A percentile compares a stretch with the other conserved stretches of the same genome.
Conservation (phyloP, 2,329 filamentous ascomycete genomes). For the Colletotrichum magnum region DNA sequence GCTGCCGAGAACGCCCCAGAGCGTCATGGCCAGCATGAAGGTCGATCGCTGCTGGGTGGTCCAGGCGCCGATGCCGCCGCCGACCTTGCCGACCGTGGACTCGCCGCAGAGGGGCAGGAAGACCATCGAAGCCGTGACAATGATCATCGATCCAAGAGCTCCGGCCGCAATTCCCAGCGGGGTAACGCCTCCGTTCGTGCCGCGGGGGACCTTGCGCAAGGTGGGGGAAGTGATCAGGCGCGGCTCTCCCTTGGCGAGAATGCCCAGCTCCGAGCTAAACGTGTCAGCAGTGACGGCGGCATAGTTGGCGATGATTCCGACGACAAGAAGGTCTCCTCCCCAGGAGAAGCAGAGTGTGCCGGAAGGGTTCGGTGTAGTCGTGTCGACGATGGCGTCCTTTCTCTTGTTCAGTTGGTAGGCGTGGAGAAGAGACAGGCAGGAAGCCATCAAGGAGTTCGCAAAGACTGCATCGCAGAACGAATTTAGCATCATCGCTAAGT, state of each 20-base stretch:
- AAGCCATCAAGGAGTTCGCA: slow-evolving; percentile 87
- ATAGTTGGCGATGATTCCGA: slow-evolving; percentile 85
- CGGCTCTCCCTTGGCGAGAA: slow-evolving; percentile 81
- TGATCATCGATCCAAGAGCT: slow-evolving; percentile 79
- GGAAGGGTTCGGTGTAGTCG: slow-evolving; percentile 48
- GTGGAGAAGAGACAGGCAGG: slow-evolving; percentile 72
- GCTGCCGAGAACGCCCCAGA: slow-evolving; percentile 84
- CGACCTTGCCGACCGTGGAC: slow-evolving; percentile 49
- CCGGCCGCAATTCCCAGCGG: slow-evolving; percentile 81
- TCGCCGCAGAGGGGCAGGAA: slow-evolving; percentile 78
- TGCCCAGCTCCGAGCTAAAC: slow-evolving; percentile 94
- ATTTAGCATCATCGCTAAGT: neutral
- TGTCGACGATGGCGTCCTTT: slow-evolving; percentile 54
- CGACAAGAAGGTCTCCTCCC: slow-evolving; percentile 73
- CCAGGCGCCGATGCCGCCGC: slow-evolving; percentile 65
- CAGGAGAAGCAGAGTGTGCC: slow-evolving; percentile 70
- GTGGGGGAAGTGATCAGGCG: slow-evolving; percentile 87
- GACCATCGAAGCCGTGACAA: slow-evolving; percentile 74
- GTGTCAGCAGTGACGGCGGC: slow-evolving; percentile 94
- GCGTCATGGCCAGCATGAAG: slow-evolving; percentile 71
- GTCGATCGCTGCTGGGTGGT: slow-evolving; percentile 58
- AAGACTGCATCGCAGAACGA: slow-evolving; percentile 67
- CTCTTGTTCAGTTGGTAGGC: slow-evolving; percentile 70
- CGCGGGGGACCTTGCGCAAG: slow-evolving; percentile 84
- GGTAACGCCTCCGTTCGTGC: slow-evolving; percentile 95